Percentiles rank a stretch among this genome's conserved stretches.
Conservation (phyloP, 108 stramenopile species). For the Nitzschia palea region DNA sequence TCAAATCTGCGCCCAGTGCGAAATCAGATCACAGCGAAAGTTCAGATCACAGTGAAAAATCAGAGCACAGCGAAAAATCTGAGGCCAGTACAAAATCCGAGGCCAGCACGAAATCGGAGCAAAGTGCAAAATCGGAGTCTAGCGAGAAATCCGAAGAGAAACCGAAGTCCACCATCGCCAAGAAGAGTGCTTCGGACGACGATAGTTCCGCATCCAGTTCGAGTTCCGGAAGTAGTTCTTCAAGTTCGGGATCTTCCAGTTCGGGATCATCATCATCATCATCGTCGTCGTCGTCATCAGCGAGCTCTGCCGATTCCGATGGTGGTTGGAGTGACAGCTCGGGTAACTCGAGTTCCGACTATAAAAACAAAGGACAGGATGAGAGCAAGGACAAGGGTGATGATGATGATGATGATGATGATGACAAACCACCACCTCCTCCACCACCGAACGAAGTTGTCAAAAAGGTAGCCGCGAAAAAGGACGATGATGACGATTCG, state of each 20-base stretch:
- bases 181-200: too few species aligned
- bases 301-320: background rate
- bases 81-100: too few species aligned
- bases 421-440: too few species aligned
- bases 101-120: too few species aligned
- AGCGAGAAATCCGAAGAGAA: too few species aligned
- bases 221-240: background rate
- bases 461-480: background rate
- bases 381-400: background rate
- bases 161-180: too few species aligned
- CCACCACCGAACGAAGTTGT: background rate
- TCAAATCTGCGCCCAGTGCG: background rate
- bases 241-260: background rate
- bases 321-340: constrained; percentile 15
- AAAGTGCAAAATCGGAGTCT: too few species aligned
- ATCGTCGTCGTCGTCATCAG: background rate
- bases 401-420: too few species aligned
- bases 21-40: background rate
- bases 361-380: background rate
- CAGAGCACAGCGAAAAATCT: too few species aligned
- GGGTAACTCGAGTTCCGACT: constrained; percentile 12
- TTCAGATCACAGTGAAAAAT: background rate
- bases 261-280: too few species aligned
- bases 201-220: constrained; percentile 2
- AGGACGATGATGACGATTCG: background rate